Evolutionary conservation across 2,329 filamentous ascomycete species (phyloP).

Genomic region (Ophiostoma piceae): DNA sequence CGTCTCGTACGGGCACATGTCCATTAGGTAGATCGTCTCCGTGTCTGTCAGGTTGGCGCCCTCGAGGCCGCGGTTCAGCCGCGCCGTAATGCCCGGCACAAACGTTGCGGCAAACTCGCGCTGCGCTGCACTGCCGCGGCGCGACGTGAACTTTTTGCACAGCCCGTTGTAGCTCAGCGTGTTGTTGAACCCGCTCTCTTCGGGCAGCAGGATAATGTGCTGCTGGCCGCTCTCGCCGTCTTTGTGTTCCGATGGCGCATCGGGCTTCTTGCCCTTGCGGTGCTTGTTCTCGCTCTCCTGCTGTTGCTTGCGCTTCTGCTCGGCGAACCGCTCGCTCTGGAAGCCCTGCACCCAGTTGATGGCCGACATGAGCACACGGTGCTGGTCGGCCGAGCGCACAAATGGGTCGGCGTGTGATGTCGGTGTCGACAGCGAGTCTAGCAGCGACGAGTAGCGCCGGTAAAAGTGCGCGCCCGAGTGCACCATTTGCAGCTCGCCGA

Average conservation of each 20-base stretch:
- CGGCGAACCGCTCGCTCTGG: conserved; percentile 46
- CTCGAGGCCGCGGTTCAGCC: conserved; percentile 63
- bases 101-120: conserved; percentile 58
- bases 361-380: conserved; percentile 52
- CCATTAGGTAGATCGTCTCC: conserved; percentile 72
- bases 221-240: conserved; percentile 13
- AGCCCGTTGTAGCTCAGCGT: conserved; percentile 65
- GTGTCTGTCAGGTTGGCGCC: conserved; percentile 59
- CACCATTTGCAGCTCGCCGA: conserved; percentile 65
- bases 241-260: not conserved
- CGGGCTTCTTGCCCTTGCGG: not conserved
- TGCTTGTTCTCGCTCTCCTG: conserved; percentile 29
- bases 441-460: conserved; percentile 60
- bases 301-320: conserved; percentile 28
- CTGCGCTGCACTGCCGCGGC: conserved; percentile 48
- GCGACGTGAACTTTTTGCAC: conserved; percentile 64
- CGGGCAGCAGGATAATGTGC: conserved; percentile 61
- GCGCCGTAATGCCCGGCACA: conserved; percentile 58
- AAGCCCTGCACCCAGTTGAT: conserved; percentile 72
- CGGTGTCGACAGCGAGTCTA: conserved; percentile 25
- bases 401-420: conserved; percentile 42
- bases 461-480: conserved; percentile 75
- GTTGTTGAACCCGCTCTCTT: conserved; percentile 66
- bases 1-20: conserved; percentile 80
- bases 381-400: conserved; percentile 41